These are phyloP conservation scores for Ustilago loliicola DNA, from an alignment of 1,284 basidiomycete genomes.

Conservation along the genomic window DNA sequence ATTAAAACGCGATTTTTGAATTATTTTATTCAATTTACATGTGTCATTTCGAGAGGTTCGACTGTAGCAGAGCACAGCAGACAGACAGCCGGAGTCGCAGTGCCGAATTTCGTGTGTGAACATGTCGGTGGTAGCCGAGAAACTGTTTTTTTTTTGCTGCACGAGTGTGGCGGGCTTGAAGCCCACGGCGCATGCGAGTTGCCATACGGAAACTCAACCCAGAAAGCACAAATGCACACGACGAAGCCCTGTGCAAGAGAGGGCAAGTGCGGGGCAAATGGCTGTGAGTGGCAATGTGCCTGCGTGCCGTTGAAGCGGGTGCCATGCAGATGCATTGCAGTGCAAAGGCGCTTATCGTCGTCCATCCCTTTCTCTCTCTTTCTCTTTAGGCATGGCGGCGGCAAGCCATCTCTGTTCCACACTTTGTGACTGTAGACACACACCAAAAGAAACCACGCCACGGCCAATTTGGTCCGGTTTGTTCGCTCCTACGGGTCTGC, in stretches of 20 bases:
- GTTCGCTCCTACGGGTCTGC: neutral
- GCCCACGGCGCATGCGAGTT: neutral
- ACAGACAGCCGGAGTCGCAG: constrained; percentile 1
- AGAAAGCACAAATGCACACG: neutral
- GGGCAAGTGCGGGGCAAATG: constrained; percentile 8
- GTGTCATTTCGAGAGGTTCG: too few relatives aligned
- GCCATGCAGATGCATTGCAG: too few relatives aligned
- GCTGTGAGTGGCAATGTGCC: neutral
- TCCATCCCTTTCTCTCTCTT: too few relatives aligned
- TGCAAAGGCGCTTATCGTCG: constrained; percentile 8
- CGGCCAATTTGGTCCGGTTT: constrained; percentile 1
- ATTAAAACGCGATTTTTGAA: too few relatives aligned
- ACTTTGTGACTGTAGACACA: too few relatives aligned
- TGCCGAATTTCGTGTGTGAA: neutral
- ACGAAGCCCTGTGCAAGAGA: neutral
- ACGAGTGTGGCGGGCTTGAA: constrained; percentile 3
- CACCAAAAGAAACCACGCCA: constrained; percentile 1
- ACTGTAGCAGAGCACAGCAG: neutral
- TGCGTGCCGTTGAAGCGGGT: constrained; percentile 8
- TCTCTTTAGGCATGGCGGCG: neutral
- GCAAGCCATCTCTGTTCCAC: too few relatives aligned
- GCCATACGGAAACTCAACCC: neutral
- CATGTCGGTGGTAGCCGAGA: constrained; percentile 12
- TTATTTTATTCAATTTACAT: too few relatives aligned
- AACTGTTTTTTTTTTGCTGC: constrained; percentile 5